Evolutionary conservation across 2,329 filamentous ascomycete species (phyloP).

Genomic region (Massarina eburnea): DNA sequence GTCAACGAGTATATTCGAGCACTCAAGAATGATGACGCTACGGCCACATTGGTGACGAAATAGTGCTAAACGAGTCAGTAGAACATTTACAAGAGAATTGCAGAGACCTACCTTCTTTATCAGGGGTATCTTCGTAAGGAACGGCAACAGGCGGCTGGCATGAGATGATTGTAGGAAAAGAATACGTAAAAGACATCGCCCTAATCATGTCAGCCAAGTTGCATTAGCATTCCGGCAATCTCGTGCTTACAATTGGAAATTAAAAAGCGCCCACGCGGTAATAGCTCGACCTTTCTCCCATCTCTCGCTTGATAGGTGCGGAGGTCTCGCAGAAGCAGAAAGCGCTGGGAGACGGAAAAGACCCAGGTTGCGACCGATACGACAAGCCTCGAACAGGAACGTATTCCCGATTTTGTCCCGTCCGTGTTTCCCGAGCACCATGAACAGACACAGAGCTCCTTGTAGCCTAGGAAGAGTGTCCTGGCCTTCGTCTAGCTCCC

Average conservation of each 20-base stretch:
- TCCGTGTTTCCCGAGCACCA: constrained; percentile 34
- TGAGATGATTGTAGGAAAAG: constrained; percentile 23
- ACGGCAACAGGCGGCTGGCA: constrained; percentile 24
- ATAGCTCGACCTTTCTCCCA: constrained; percentile 26
- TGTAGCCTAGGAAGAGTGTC: constrained; percentile 29
- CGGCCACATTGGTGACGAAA: constrained; percentile 32
- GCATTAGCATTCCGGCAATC: background rate
- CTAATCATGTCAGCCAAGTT: constrained; percentile 14
- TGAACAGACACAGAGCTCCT: constrained; percentile 27
- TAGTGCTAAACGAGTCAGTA: constrained; percentile 17
- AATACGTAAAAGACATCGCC: constrained; percentile 30
- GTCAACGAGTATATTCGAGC: constrained; percentile 16
- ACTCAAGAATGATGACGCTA: constrained; percentile 27
- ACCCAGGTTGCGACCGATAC: constrained; percentile 23
- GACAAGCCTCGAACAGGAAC: constrained; percentile 30
- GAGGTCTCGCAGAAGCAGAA: constrained; percentile 12
- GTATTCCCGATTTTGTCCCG: constrained; percentile 32
- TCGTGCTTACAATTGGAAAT: constrained; percentile 34
- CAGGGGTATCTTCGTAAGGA: constrained; percentile 19
- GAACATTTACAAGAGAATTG: background rate
- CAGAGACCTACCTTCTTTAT: constrained; percentile 20
- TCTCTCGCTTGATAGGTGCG: constrained; percentile 15
- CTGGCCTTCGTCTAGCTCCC: constrained; percentile 25
- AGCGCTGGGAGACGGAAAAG: constrained; percentile 21
- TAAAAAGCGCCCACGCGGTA: constrained; percentile 35